These are phyloP conservation scores for Skeletonema grethae DNA, from an alignment of 108 stramenopile species.

Conservation along the genomic window DNA sequence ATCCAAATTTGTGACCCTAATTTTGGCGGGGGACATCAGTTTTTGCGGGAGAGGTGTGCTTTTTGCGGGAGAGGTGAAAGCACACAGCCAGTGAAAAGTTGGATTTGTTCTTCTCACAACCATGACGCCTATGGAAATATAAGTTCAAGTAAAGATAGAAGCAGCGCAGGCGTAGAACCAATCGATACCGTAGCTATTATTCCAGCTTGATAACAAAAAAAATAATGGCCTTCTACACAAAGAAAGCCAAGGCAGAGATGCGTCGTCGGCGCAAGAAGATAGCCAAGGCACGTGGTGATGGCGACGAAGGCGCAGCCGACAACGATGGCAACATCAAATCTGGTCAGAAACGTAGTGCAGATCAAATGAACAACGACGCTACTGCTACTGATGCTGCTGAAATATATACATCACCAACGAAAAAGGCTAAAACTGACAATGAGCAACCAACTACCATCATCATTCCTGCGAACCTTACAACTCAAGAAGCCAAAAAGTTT, in stretches of 20 bases:
- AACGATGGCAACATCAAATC: background rate
- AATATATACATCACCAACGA: conserved; percentile 12
- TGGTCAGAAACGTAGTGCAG: conserved; percentile 22
- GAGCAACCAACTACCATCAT: conserved; percentile 19
- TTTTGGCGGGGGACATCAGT: too few relatives aligned
- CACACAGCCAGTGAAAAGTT: too few relatives aligned
- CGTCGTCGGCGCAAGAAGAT: conserved; percentile 62
- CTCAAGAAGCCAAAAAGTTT: conserved; percentile 80
- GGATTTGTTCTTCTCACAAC: background rate
- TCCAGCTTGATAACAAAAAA: background rate
- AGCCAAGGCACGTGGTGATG: conserved; percentile 6
- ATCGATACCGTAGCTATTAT: too few relatives aligned
- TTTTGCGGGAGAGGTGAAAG: too few relatives aligned
- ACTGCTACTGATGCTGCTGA: background rate
- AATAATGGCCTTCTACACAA: conserved; percentile 55
- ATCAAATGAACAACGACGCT: conserved; percentile 21
- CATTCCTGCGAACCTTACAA: conserved; percentile 54
- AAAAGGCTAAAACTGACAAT: conserved; percentile 11
- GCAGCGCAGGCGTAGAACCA: too few relatives aligned
- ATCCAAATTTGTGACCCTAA: too few relatives aligned
- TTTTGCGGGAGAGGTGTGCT: too few relatives aligned
- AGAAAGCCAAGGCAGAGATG: conserved; percentile 83
- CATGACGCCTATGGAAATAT: too few relatives aligned
- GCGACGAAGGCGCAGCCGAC: background rate
- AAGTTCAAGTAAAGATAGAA: too few relatives aligned